Conservation (phyloP, 2,329 filamentous ascomycete genomes). For the Tolypocladium cylindrosporum region DNA sequence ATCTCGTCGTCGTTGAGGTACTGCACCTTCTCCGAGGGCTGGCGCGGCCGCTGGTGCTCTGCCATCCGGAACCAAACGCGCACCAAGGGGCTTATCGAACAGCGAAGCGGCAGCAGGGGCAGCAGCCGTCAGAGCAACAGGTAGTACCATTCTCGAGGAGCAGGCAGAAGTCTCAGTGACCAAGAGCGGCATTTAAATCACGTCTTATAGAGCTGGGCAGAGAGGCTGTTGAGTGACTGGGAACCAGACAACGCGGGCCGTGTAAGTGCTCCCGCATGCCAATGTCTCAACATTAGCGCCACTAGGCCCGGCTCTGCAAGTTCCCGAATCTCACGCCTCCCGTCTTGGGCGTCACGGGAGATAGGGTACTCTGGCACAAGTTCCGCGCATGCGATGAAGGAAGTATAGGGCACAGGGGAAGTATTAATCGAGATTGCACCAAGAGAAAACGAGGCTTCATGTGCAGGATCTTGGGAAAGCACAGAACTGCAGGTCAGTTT, state of each 20-base stretch:
- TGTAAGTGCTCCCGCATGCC: neutral
- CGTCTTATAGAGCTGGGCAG: neutral
- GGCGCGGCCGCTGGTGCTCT: neutral
- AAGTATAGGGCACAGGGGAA: neutral
- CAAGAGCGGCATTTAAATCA: neutral
- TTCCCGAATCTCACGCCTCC: neutral
- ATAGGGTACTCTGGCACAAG: too few relatives aligned
- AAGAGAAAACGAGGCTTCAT: neutral
- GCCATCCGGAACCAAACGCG: neutral
- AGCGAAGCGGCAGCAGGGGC: neutral
- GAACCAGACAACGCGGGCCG: neutral
- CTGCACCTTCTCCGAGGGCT: slow-evolving; percentile 1
- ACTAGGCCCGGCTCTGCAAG: neutral
- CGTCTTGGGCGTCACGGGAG: neutral
- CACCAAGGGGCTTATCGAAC: neutral
- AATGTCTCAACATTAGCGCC: neutral
- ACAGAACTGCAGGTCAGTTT: too few relatives aligned
- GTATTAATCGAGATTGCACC: neutral
- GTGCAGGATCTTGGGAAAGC: neutral
- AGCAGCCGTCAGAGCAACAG: neutral
- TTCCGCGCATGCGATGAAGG: neutral
- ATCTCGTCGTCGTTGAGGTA: slow-evolving; percentile 39
- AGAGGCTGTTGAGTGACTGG: neutral
- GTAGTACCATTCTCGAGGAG: neutral
- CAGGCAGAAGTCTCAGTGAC: neutral